A percentile compares a stretch with the other conserved stretches of the same genome.
phyloP scores from a whole-genome alignment of 106 monocot species.

The Gastrodia elata region DNA sequence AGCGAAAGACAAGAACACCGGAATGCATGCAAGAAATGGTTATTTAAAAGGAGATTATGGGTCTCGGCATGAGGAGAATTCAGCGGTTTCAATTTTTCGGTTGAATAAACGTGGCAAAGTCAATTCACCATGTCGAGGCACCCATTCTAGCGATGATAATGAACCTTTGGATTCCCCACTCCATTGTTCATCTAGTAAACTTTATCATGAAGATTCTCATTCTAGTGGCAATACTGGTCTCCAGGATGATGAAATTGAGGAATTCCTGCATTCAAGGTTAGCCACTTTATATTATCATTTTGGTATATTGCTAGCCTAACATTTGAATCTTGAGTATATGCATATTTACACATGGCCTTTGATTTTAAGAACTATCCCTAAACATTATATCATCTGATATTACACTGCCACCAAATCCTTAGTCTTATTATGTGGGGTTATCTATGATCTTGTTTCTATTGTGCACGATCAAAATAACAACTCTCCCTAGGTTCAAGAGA shows the following conservation, averaged over 20 bases:
- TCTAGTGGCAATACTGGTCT: constrained; percentile 41
- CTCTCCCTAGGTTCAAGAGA: no score
- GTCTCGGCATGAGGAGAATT: constrained; percentile 10
- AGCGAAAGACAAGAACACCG: constrained; percentile 13
- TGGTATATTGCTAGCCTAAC: background rate
- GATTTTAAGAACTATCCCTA: no score
- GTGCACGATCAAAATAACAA: no score
- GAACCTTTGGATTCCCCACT: background rate
- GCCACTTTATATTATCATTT: constrained; percentile 1
- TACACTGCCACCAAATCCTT: no score
- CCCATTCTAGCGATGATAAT: background rate
- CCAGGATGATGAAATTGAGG: constrained; percentile 70
- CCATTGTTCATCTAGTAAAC: constrained; percentile 29
- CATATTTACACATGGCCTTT: no score
- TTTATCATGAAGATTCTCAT: constrained; percentile 6
- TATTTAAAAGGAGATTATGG: constrained; percentile 9
- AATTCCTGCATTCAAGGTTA: constrained; percentile 81
- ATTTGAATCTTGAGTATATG: no score
- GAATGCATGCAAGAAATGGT: constrained; percentile 12
- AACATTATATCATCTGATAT: no score
- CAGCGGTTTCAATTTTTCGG: background rate
- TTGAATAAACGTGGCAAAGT: background rate
- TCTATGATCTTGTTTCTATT: no score
- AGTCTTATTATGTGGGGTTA: no score
- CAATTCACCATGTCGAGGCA: background rate